These are phyloP conservation scores for Vicia villosa DNA, from an alignment of 306 rosid genomes.

Conservation along the genomic window DNA sequence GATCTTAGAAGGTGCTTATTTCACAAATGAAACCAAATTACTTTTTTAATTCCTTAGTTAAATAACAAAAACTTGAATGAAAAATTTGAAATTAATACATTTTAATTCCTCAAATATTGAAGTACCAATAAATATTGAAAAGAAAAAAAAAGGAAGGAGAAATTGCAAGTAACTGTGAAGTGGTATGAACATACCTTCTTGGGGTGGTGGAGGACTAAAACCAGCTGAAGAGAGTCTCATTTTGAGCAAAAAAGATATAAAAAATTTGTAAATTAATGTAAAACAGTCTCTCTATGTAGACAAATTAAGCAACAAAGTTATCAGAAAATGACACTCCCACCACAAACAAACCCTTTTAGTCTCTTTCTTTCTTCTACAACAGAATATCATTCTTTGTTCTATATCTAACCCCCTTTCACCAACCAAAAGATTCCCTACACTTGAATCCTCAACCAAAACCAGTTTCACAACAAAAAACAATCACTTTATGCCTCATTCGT, in stretches of 20 bases:
- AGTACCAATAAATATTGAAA: not conserved
- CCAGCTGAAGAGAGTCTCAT: conserved; percentile 94
- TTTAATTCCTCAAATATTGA: not conserved
- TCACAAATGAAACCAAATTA: conserved; percentile 41
- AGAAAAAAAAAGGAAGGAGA: conserved; percentile 8
- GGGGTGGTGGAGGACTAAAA: conserved; percentile 85
- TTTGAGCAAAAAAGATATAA: conserved; percentile 38
- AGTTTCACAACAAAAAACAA: conserved; percentile 58
- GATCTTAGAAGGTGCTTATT: conserved; percentile 36
- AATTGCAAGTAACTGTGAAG: conserved; percentile 22
- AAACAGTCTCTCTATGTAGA: conserved; percentile 34
- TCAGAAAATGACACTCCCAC: conserved; percentile 46
- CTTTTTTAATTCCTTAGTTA: conserved; percentile 25
- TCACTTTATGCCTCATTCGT: conserved; percentile 71
- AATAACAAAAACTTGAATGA: not conserved
- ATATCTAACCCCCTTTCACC: conserved; percentile 24
- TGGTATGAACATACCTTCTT: conserved; percentile 59
- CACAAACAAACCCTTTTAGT: conserved; percentile 39
- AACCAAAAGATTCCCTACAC: conserved; percentile 43
- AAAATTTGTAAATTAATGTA: conserved; percentile 38
- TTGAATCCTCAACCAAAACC: conserved; percentile 72
- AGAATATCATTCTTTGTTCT: conserved; percentile 46
- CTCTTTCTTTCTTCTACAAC: conserved; percentile 38
- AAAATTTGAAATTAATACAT: not conserved
- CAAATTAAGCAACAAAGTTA: conserved; percentile 49